Conservation (phyloP, 2,329 filamentous ascomycete genomes). For the Fusarium sp. region DNA sequence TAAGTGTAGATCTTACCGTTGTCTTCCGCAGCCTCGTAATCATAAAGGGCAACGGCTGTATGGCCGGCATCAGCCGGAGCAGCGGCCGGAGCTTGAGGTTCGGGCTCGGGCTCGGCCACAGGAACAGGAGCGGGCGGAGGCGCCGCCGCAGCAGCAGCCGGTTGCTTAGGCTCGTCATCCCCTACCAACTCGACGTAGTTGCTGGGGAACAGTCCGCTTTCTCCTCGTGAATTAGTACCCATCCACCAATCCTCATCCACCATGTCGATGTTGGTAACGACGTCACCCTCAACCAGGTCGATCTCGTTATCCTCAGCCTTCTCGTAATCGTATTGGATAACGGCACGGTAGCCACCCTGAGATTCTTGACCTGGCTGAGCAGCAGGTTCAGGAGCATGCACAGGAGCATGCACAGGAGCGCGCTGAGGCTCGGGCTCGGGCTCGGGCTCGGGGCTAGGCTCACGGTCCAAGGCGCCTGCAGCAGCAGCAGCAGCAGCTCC, state of each 20-base stretch:
- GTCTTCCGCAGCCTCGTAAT: constrained; percentile 97
- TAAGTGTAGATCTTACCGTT: constrained; percentile 67
- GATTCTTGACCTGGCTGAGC: constrained; percentile 36
- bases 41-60: constrained; percentile 88
- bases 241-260: constrained; percentile 99
- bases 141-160: constrained; percentile 42
- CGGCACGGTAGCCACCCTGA: constrained; percentile 74
- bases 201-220: constrained; percentile 92
- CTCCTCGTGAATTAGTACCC: constrained; percentile 86
- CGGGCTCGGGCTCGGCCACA: constrained; percentile 48
- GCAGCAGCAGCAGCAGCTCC: constrained; percentile 38
- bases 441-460: constrained; percentile 29
- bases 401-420: constrained; percentile 12
- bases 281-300: constrained; percentile 87
- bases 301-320: constrained; percentile 98
- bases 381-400: constrained; percentile 14
- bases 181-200: constrained; percentile 94
- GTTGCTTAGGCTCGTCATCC: constrained; percentile 64
- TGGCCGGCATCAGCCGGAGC: constrained; percentile 59
- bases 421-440: constrained; percentile 9
- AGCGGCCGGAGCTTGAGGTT: constrained; percentile 52
- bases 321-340: constrained; percentile 95
- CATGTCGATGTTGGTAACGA: constrained; percentile 93
- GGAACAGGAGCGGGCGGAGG: constrained; percentile 49
- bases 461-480: constrained; percentile 42